Evolutionary conservation across 306 rosid genomes (phyloP).

Genomic region (Ormosia emarginata): DNA sequence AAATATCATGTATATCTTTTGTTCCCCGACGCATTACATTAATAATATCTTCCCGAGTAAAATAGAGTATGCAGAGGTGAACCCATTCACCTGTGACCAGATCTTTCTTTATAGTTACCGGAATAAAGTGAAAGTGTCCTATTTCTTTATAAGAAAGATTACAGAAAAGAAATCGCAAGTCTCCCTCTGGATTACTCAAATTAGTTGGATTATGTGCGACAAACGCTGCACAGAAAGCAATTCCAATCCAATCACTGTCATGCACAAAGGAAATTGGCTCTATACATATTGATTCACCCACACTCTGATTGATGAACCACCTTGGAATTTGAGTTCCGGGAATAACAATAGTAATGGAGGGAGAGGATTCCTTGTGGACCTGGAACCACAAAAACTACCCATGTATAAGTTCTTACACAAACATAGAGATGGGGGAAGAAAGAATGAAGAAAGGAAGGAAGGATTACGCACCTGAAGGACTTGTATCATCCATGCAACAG

Average conservation of each 20-base stretch:
- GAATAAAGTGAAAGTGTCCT: background rate
- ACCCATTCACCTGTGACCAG: background rate
- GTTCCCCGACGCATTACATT: no score
- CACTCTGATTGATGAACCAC: background rate
- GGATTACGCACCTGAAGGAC: background rate
- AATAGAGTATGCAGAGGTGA: background rate
- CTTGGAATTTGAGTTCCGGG: background rate
- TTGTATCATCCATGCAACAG: background rate
- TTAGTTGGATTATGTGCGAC: background rate
- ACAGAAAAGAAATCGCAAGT: no score
- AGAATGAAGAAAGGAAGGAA: background rate
- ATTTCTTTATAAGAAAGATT: no score
- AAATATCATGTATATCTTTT: no score
- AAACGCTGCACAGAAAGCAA: background rate
- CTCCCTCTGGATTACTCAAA: background rate
- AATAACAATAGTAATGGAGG: background rate
- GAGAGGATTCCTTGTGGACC: background rate
- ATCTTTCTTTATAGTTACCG: background rate
- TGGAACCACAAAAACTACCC: background rate
- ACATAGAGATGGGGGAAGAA: background rate
- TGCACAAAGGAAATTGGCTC: background rate
- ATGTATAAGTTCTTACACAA: background rate
- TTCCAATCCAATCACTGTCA: background rate
- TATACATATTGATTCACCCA: background rate
- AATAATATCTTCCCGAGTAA: no score